A percentile compares a stretch with the other conserved stretches of the same genome.
Conservation (phyloP, 208 protist species). For the Trypanosoma theileri region DNA sequence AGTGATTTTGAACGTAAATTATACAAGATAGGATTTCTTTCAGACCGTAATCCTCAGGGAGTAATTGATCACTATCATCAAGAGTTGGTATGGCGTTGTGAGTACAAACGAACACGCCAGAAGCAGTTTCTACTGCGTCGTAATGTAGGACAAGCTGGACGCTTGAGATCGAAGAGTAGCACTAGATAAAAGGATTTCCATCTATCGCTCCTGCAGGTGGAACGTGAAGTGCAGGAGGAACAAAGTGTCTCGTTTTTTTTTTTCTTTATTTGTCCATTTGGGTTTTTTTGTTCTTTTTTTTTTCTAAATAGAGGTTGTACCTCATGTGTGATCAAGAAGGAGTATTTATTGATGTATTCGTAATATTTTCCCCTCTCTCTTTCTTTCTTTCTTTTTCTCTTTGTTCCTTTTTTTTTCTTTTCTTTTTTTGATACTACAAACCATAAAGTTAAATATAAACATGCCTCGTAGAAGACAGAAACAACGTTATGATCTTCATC, state of each 20-base stretch:
- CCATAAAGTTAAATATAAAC: not conserved
- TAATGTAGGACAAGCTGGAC: constrained; percentile 7
- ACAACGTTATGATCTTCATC: constrained; percentile 45
- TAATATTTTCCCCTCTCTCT: not conserved
- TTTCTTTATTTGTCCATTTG: not conserved
- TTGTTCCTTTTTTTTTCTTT: not conserved
- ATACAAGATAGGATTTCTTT: constrained; percentile 93
- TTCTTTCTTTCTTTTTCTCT: constrained; percentile 1
- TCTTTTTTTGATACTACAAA: not conserved
- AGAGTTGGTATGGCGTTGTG: constrained; percentile 88
- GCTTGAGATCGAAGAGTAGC: not conserved
- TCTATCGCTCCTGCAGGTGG: too few relatives aligned
- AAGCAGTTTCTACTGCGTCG: constrained; percentile 89
- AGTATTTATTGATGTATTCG: too few relatives aligned
- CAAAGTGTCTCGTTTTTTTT: not conserved
- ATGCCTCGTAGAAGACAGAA: constrained; percentile 37
- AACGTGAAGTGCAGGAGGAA: not conserved
- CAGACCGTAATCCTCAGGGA: constrained; percentile 81
- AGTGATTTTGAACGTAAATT: constrained; percentile 91
- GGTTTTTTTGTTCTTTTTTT: constrained; percentile 7
- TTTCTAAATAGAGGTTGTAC: not conserved
- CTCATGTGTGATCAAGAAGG: not conserved
- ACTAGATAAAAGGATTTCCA: constrained; percentile 4
- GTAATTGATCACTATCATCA: constrained; percentile 93
- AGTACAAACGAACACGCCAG: constrained; percentile 87